These are phyloP conservation scores for Lepidium africanum DNA, from an alignment of 345 rosid species.

Conservation along the genomic window DNA sequence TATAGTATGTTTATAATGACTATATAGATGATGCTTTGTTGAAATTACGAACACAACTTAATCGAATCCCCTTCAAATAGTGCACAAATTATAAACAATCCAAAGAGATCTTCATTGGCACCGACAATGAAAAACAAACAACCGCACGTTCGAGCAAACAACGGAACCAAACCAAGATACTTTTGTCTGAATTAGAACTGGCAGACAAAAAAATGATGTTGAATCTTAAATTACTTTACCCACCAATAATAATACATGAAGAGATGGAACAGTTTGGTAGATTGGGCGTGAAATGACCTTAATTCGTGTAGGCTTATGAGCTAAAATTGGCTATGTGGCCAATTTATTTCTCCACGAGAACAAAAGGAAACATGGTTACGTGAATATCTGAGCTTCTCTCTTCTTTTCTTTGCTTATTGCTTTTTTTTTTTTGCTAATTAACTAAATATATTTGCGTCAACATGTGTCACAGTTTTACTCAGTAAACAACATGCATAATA, in stretches of 20 bases:
- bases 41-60: neutral
- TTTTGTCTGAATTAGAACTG: neutral
- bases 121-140: neutral
- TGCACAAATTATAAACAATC: too few relatives aligned
- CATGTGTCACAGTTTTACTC: neutral
- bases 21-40: neutral
- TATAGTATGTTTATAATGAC: neutral
- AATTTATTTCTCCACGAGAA: neutral
- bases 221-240: neutral
- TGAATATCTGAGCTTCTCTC: constrained; percentile 1
- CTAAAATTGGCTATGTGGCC: neutral
- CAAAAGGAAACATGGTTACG: neutral
- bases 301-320: neutral
- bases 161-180: neutral
- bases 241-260: neutral
- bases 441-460: neutral
- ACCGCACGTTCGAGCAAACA: neutral
- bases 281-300: neutral
- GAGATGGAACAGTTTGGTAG: constrained; percentile 3
- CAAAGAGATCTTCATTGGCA: neutral
- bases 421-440: neutral
- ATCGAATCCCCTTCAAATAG: neutral
- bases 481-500: neutral
- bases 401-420: neutral
- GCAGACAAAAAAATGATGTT: neutral